Conservation (phyloP, 129 eudicot species). For the Flaveria sonorensis region DNA sequence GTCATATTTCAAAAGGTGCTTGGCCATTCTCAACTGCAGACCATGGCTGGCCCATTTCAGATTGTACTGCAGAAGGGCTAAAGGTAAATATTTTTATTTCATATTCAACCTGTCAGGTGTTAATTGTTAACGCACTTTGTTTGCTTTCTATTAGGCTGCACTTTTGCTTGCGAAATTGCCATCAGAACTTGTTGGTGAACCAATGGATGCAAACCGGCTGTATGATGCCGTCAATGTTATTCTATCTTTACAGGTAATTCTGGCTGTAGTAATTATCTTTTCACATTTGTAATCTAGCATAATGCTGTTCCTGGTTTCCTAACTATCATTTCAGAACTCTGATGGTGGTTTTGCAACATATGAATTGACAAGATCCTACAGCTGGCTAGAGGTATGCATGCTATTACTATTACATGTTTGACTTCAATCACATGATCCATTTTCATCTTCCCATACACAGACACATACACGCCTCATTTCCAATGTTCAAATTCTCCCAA, state of each 20-base stretch:
- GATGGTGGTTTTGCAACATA: conserved; percentile 92
- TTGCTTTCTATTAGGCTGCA: conserved; percentile 53
- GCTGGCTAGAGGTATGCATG: conserved; percentile 82
- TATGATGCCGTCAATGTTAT: conserved; percentile 85
- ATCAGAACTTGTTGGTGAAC: conserved; percentile 71
- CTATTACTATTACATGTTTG: conserved; percentile 5
- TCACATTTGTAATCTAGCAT: conserved; percentile 11
- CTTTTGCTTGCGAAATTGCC: conserved; percentile 75
- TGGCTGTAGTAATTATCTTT: conserved; percentile 16
- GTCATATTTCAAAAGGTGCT: conserved; percentile 96
- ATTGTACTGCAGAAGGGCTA: conserved; percentile 93
- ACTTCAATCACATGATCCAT: background rate
- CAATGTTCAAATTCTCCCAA: background rate
- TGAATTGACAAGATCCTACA: conserved; percentile 93
- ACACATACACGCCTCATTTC: background rate
- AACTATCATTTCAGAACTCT: conserved; percentile 53
- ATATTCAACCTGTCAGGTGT: background rate
- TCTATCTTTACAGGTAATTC: conserved; percentile 78
- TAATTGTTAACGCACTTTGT: conserved; percentile 12
- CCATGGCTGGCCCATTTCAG: conserved; percentile 99
- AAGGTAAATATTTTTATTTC: conserved; percentile 51
- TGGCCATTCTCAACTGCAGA: conserved; percentile 99
- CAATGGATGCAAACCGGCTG: conserved; percentile 55
- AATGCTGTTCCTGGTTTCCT: conserved; percentile 4
- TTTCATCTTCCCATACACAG: conserved; percentile 1